phyloP scores from a whole-genome alignment of 129 eudicot genomes.

The Centrapalus pauciflorus region DNA sequence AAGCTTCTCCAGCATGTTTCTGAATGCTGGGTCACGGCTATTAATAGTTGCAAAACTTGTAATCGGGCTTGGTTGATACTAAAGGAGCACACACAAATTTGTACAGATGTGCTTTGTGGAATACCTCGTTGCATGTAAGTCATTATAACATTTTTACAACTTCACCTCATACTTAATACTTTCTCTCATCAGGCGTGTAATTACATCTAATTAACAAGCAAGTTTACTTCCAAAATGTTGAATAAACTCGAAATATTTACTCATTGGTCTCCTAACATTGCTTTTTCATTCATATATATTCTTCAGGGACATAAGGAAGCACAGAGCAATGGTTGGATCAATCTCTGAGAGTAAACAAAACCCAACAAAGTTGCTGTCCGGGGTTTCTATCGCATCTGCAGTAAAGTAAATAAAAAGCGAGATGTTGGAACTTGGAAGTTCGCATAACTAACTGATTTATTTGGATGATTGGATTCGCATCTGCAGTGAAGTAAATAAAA shows the following conservation, averaged over 20 bases:
- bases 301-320: slow-evolving; percentile 7
- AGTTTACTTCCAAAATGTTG: too few relatives aligned
- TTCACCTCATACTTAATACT: neutral
- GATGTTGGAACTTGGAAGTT: neutral
- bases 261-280: neutral
- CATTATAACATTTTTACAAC: neutral
- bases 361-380: neutral
- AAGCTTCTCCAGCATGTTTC: slow-evolving; percentile 25
- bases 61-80: slow-evolving; percentile 21
- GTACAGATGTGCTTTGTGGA: slow-evolving; percentile 30
- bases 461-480: too few relatives aligned
- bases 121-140: slow-evolving; percentile 39
- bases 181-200: too few relatives aligned
- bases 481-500: too few relatives aligned
- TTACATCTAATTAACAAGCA: too few relatives aligned
- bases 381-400: neutral
- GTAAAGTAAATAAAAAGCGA: neutral
- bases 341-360: neutral
- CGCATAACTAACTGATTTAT: neutral
- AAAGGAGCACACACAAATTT: slow-evolving; percentile 25
- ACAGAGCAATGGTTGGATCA: neutral
- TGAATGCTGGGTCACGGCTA: slow-evolving; percentile 13
- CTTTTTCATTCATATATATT: neutral
- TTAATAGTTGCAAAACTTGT: slow-evolving; percentile 27
- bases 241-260: too few relatives aligned